Conservation (phyloP, 495 filamentous ascomycete genomes). For the Penicillium daleae region DNA sequence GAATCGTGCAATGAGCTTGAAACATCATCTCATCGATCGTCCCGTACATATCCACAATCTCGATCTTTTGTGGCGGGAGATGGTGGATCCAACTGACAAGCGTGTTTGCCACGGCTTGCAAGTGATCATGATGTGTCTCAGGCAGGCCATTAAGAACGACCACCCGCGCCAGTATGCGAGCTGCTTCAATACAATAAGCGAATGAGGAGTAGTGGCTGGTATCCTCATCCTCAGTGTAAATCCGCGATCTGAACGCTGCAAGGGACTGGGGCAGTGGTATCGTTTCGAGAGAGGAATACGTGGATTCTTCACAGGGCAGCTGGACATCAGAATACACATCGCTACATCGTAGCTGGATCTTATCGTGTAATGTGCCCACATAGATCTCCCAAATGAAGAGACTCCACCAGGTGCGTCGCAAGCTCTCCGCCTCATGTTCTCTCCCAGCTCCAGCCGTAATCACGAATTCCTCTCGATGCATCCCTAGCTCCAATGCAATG, state of each 20-base stretch:
- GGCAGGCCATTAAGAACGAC: not conserved
- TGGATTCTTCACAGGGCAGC: conserved; percentile 1
- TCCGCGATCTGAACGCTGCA: not conserved
- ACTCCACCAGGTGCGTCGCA: conserved; percentile 6
- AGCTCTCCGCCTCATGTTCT: conserved; percentile 3
- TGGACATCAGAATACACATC: not conserved
- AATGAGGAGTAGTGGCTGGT: conserved; percentile 1
- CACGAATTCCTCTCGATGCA: conserved; percentile 4
- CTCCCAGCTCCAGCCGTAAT: not conserved
- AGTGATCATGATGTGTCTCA: conserved; percentile 2
- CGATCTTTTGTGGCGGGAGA: not conserved
- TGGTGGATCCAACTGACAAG: conserved; percentile 2
- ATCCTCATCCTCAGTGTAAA: not conserved
- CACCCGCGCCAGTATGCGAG: conserved; percentile 1
- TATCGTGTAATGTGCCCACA: not conserved
- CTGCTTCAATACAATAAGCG: conserved; percentile 6
- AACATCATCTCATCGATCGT: conserved; percentile 2
- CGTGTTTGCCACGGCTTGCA: conserved; percentile 8
- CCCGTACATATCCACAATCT: conserved; percentile 8
- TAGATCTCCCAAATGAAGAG: conserved; percentile 8
- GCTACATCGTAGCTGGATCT: conserved; percentile 3
- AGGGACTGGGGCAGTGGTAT: conserved; percentile 3
- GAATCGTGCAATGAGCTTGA: conserved; percentile 4
- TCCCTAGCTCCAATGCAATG: not conserved
- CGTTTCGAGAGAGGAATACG: not conserved